These are phyloP conservation scores for Xylaria sp. DNA, from an alignment of 2,329 filamentous ascomycete genomes.

Conservation along the genomic window DNA sequence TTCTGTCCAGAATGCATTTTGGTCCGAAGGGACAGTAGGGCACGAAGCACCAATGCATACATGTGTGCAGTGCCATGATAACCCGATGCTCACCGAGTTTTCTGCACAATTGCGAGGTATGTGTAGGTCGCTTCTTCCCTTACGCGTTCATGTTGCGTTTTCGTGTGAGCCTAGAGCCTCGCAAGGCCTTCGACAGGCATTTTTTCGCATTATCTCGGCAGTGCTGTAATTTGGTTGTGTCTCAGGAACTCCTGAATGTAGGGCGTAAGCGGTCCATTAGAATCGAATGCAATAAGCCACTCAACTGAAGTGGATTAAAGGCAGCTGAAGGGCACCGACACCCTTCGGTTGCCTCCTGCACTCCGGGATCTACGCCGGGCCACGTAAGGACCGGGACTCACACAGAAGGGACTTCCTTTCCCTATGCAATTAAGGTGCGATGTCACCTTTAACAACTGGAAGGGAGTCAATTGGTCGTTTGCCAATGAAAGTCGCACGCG, in stretches of 20 bases:
- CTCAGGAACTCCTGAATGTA: not conserved
- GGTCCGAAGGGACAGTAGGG: not conserved
- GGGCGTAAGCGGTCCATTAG: not conserved
- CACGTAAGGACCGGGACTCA: not conserved
- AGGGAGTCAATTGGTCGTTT: slow-evolving; percentile 2
- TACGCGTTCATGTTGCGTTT: not conserved
- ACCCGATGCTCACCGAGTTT: not conserved
- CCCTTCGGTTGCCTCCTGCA: slow-evolving; percentile 1
- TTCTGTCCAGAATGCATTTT: not conserved
- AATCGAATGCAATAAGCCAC: not conserved
- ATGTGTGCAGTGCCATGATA: not conserved
- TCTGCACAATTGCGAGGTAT: not conserved
- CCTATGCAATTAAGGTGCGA: not conserved
- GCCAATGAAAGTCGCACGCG: not conserved
- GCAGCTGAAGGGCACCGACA: slow-evolving; percentile 3
- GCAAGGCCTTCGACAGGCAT: not conserved
- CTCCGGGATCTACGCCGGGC: not conserved
- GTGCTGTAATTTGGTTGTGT: not conserved
- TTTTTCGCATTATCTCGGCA: not conserved
- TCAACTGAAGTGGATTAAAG: slow-evolving; percentile 7
- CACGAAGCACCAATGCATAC: not conserved
- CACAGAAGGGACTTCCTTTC: not conserved
- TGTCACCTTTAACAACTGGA: not conserved
- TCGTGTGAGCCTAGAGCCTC: not conserved
- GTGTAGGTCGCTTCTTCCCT: not conserved